A percentile compares a stretch with the other conserved stretches of the same genome.
Evolutionary conservation across 1,284 basidiomycete species (phyloP).

Genomic region (Farysia itapuensis): DNA sequence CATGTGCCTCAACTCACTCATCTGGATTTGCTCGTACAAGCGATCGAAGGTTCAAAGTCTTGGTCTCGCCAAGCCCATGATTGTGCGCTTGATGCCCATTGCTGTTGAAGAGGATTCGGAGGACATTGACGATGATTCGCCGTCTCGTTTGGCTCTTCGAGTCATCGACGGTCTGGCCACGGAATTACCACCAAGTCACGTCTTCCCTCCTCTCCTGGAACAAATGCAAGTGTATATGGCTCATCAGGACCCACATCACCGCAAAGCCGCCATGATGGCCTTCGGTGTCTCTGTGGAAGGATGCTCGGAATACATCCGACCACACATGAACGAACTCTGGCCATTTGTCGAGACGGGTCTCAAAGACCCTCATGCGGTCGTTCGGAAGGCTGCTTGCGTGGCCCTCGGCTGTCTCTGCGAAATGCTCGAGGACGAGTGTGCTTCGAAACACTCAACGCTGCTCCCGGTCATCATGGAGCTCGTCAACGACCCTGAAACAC

Average conservation of each 20-base stretch:
- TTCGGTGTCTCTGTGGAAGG: constrained; percentile 96
- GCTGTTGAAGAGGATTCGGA: constrained; percentile 85
- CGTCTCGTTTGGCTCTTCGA: constrained; percentile 88
- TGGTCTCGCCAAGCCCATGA: constrained; percentile 80
- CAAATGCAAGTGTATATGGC: constrained; percentile 61
- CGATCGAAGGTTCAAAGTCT: constrained; percentile 91
- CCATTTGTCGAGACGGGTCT: constrained; percentile 89
- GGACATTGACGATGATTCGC: constrained; percentile 83
- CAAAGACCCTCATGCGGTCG: constrained; percentile 77
- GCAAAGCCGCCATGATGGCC: constrained; percentile 93
- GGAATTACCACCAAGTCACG: constrained; percentile 88
- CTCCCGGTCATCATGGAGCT: constrained; percentile 72
- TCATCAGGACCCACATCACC: constrained; percentile 64
- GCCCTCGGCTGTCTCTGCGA: constrained; percentile 96
- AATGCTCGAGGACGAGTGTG: constrained; percentile 94
- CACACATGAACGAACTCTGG: constrained; percentile 90
- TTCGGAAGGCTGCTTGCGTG: constrained; percentile 91
- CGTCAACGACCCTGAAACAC: constrained; percentile 83
- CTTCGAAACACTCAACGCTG: constrained; percentile 77
- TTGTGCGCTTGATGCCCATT: constrained; percentile 90
- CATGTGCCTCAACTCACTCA: constrained; percentile 88
- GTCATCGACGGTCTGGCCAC: constrained; percentile 93
- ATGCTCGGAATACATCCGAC: constrained; percentile 96
- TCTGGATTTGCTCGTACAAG: constrained; percentile 91
- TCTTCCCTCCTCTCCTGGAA: constrained; percentile 86